Percentiles rank a stretch among this genome's conserved stretches.
Conservation (phyloP, 352 stramenopile genomes). For the Pythium brachiatum region DNA sequence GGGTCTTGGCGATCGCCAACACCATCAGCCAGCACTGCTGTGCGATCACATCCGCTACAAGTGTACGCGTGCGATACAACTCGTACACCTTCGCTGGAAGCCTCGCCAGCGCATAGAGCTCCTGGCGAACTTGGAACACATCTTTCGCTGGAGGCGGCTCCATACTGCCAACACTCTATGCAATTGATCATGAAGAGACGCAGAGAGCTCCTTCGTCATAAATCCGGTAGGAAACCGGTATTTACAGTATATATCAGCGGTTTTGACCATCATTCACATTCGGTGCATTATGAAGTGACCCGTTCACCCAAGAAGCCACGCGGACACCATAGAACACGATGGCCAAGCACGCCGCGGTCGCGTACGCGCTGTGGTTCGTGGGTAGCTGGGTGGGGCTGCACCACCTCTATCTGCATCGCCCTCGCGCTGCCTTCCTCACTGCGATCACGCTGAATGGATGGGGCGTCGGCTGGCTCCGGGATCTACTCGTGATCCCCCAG, state of each 20-base stretch:
- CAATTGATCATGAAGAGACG: constrained; percentile 1
- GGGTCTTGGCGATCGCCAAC: constrained; percentile 32
- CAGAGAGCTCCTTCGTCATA: background rate
- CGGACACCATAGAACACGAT: background rate
- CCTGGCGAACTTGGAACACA: constrained; percentile 36
- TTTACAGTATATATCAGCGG: background rate
- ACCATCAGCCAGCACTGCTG: constrained; percentile 42
- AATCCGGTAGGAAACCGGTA: background rate
- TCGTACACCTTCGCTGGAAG: constrained; percentile 35
- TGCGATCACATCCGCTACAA: constrained; percentile 37
- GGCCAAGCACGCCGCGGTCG: constrained; percentile 15
- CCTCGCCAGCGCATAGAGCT: constrained; percentile 38
- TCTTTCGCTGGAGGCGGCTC: background rate
- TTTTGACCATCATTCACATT: background rate
- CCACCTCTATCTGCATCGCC: constrained; percentile 25
- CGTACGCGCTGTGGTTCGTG: constrained; percentile 28
- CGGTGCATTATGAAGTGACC: background rate
- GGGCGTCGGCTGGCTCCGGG: constrained; percentile 21
- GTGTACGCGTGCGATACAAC: constrained; percentile 29
- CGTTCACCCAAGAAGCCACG: too few relatives aligned
- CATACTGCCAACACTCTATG: background rate
- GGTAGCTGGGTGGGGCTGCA: constrained; percentile 26
- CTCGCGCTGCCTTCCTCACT: constrained; percentile 23
- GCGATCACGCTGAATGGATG: constrained; percentile 22
- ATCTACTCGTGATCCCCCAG: constrained; percentile 20